phyloP scores from a whole-genome alignment of 768 basidiomycete genomes.

The Cystofilobasidium capitatum region DNA sequence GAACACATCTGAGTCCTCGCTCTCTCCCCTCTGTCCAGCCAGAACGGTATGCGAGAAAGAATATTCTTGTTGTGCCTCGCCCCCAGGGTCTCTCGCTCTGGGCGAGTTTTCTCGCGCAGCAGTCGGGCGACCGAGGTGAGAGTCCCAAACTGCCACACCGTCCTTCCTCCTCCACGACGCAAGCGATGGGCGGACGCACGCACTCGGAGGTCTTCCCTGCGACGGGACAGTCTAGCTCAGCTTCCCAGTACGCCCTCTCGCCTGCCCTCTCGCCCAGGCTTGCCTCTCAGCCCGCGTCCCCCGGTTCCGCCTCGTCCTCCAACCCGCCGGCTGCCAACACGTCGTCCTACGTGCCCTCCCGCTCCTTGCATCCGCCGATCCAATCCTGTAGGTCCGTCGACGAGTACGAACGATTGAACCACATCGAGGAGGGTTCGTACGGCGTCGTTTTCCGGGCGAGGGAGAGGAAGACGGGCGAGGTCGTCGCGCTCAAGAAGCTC shows the following conservation, averaged over 20 bases:
- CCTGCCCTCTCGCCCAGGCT: slow-evolving; percentile 4
- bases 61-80: background rate
- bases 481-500: slow-evolving; percentile 93
- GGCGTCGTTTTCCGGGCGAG: slow-evolving; percentile 93
- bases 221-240: too few species aligned
- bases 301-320: background rate
- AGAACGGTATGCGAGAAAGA: too few species aligned
- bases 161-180: too few species aligned
- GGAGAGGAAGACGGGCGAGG: slow-evolving; percentile 87
- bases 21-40: too few species aligned
- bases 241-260: slow-evolving; percentile 15
- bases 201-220: too few species aligned
- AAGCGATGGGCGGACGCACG: too few species aligned
- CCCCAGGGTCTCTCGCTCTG: background rate
- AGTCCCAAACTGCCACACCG: too few species aligned
- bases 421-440: slow-evolving; percentile 97
- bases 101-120: background rate
- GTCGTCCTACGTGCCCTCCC: slow-evolving; percentile 47
- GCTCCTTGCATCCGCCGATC: slow-evolving; percentile 67
- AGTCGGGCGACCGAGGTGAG: too few species aligned
- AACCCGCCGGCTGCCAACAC: background rate
- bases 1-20: too few species aligned
- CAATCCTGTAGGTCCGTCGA: slow-evolving; percentile 85
- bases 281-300: background rate
- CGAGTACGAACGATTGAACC: slow-evolving; percentile 85